A percentile compares a stretch with the other conserved stretches of the same genome.
Conservation (phyloP, 1,139 yeast species). For the Pichia sp. region DNA sequence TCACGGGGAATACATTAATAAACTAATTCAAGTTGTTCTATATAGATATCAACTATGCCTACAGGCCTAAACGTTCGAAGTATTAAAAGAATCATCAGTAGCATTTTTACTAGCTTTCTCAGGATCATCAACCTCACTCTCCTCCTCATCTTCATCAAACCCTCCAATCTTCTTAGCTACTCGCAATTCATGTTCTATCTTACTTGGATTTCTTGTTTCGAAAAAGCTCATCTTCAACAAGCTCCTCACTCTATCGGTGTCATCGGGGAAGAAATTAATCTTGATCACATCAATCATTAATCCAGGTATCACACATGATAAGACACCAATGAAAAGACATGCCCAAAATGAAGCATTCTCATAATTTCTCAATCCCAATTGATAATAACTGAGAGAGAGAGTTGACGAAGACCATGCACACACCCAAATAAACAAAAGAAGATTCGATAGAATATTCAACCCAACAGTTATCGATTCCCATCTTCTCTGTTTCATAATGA, state of each 20-base stretch:
- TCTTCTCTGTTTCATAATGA: constrained; percentile 47
- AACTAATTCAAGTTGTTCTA: no score
- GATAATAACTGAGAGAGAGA: constrained; percentile 39
- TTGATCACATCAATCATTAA: constrained; percentile 42
- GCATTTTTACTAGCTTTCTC: background rate
- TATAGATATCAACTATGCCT: no score
- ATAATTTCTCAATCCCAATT: constrained; percentile 47
- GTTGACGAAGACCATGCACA: constrained; percentile 49
- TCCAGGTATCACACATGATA: constrained; percentile 46
- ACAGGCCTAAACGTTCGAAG: no score
- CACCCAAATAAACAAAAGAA: constrained; percentile 54
- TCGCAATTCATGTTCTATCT: constrained; percentile 2
- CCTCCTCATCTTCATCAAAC: constrained; percentile 1
- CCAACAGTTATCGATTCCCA: constrained; percentile 56
- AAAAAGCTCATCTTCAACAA: constrained; percentile 39
- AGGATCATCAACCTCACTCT: background rate
- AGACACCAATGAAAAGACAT: constrained; percentile 39
- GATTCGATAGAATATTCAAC: constrained; percentile 41
- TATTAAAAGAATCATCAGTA: no score
- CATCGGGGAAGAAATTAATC: constrained; percentile 43
- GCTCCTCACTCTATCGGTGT: constrained; percentile 51
- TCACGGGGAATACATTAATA: no score
- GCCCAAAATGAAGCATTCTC: constrained; percentile 50
- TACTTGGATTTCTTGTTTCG: constrained; percentile 18
- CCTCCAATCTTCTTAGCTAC: constrained; percentile 7